phyloP scores from a whole-genome alignment of 2,329 filamentous ascomycete genomes.

The Epicoccum sorghinum region DNA sequence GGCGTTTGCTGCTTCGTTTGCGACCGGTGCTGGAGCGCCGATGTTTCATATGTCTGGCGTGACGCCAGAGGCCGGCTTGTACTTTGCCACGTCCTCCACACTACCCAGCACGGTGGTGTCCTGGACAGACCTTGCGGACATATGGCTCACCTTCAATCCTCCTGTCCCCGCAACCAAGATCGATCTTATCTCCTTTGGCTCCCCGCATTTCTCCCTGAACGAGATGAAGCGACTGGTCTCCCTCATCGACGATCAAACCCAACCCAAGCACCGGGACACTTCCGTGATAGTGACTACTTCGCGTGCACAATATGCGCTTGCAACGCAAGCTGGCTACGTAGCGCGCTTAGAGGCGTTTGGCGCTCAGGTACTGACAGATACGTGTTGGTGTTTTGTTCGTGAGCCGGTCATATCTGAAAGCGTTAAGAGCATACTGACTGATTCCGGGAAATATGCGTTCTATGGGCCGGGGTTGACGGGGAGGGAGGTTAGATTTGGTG shows the following conservation, averaged over 20 bases:
- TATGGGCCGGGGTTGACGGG: constrained; percentile 43
- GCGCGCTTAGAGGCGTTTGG: constrained; percentile 47
- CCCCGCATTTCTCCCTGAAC: constrained; percentile 52
- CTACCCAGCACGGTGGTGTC: neutral
- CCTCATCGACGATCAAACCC: constrained; percentile 31
- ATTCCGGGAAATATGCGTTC: constrained; percentile 57
- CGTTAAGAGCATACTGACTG: constrained; percentile 50
- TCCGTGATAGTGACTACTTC: constrained; percentile 20
- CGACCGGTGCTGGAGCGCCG: constrained; percentile 49
- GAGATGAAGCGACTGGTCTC: constrained; percentile 45
- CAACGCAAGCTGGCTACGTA: constrained; percentile 38
- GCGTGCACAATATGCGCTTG: constrained; percentile 23
- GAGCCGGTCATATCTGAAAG: constrained; percentile 47
- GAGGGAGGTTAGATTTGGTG: constrained; percentile 29
- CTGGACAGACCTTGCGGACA: neutral
- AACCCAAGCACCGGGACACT: constrained; percentile 21
- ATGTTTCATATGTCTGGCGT: constrained; percentile 55
- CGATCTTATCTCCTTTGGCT: constrained; percentile 53
- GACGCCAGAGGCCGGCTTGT: constrained; percentile 46
- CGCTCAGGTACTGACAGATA: constrained; percentile 51
- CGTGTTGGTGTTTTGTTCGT: constrained; percentile 56
- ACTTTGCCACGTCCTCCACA: neutral
- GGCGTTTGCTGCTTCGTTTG: constrained; percentile 55
- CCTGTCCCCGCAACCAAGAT: constrained; percentile 20
- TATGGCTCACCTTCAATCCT: neutral